Percentiles rank a stretch among this genome's conserved stretches.
These are phyloP conservation scores for Clarkia xantiana DNA, from an alignment of 345 rosid genomes.

Conservation along the genomic window DNA sequence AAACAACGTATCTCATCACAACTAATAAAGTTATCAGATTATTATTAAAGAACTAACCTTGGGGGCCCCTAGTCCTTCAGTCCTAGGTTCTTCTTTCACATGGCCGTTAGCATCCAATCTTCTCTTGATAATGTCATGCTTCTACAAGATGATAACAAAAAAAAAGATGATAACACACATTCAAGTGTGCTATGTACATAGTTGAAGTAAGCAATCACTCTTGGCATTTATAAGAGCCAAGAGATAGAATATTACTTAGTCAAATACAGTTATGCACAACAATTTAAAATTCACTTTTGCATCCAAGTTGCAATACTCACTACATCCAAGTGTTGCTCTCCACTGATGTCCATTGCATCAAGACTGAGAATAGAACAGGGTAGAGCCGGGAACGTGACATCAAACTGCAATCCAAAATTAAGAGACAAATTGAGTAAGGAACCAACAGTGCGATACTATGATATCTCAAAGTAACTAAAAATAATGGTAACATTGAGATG, in stretches of 20 bases:
- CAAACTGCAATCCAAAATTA: constrained; percentile 41
- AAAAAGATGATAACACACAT: not conserved
- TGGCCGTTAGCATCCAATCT: constrained; percentile 66
- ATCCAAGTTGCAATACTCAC: constrained; percentile 26
- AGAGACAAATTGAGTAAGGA: not conserved
- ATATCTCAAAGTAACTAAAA: too few species aligned
- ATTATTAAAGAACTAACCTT: constrained; percentile 37
- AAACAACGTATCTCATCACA: not conserved
- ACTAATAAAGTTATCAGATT: not conserved
- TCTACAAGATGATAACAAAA: constrained; percentile 30
- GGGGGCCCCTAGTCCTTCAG: constrained; percentile 75
- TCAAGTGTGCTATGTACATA: not conserved
- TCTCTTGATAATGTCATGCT: constrained; percentile 79
- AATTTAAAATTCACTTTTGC: not conserved
- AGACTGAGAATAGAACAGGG: constrained; percentile 88
- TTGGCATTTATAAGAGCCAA: too few species aligned
- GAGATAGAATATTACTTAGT: too few species aligned
- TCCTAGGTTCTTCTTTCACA: constrained; percentile 51
- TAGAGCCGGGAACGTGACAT: constrained; percentile 78
- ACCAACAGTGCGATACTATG: too few species aligned
- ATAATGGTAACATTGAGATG: too few species aligned
- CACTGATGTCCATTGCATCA: constrained; percentile 97
- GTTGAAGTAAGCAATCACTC: too few species aligned
- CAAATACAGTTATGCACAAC: too few species aligned
- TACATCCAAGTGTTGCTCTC: constrained; percentile 94